Evolutionary conservation across 176 grass and related monocot species (phyloP).

Genomic region (Oryza officinalis): DNA sequence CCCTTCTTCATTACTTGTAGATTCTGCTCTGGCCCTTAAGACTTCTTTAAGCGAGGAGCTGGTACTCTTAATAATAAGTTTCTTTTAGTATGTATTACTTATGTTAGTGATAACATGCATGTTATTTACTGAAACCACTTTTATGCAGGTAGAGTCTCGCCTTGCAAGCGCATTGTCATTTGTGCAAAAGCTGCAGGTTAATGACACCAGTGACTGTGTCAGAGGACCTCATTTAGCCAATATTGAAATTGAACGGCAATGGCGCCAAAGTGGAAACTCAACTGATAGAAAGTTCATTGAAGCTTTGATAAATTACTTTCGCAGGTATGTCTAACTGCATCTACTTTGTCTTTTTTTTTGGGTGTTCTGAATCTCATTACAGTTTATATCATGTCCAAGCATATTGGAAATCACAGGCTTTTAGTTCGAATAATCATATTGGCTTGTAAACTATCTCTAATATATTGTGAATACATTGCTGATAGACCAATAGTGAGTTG

Average conservation of each 20-base stretch:
- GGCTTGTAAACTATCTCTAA: neutral
- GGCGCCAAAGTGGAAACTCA: conserved; percentile 50
- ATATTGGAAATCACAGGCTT: conserved; percentile 17
- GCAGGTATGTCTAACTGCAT: conserved; percentile 56
- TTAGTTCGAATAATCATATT: neutral
- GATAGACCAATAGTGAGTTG: neutral
- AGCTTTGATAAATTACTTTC: conserved; percentile 73
- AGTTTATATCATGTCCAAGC: conserved; percentile 20
- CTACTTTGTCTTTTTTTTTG: neutral
- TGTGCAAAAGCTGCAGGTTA: conserved; percentile 80
- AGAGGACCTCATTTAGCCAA: conserved; percentile 84
- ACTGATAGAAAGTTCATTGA: conserved; percentile 66
- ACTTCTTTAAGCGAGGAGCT: conserved; percentile 58
- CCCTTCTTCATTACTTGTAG: conserved; percentile 46
- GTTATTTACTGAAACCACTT: conserved; percentile 16
- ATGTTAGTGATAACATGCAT: conserved; percentile 34
- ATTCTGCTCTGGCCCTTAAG: conserved; percentile 46
- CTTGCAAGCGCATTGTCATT: conserved; percentile 72
- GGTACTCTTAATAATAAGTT: conserved; percentile 46
- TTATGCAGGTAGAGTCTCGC: conserved; percentile 74
- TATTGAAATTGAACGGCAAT: conserved; percentile 86
- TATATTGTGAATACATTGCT: neutral
- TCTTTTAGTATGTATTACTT: conserved; percentile 9
- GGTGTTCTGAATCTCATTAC: conserved; percentile 5
- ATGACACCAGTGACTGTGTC: conserved; percentile 52